Conservation (phyloP, 108 stramenopile genomes). For the Nannochloropsis salina region DNA sequence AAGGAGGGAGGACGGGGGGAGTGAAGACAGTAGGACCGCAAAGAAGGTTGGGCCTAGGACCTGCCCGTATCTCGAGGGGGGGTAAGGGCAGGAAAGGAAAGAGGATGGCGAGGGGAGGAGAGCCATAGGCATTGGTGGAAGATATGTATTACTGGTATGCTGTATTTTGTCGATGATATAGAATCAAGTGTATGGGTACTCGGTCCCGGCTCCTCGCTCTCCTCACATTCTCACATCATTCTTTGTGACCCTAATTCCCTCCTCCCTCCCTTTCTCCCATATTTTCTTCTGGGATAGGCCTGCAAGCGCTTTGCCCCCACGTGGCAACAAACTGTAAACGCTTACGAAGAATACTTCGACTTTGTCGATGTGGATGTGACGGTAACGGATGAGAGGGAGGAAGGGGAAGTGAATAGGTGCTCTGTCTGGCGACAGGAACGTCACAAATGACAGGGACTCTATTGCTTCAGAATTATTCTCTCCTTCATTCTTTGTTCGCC, state of each 20-base stretch:
- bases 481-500: too few species aligned
- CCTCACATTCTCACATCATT: background rate
- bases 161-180: background rate
- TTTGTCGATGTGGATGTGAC: background rate
- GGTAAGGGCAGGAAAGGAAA: background rate
- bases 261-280: background rate
- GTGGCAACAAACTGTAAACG: background rate
- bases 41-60: background rate
- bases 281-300: background rate
- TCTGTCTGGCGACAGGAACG: background rate
- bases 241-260: background rate
- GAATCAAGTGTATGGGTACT: background rate
- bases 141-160: background rate
- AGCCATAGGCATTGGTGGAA: background rate
- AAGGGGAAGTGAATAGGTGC: background rate
- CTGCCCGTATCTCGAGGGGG: background rate
- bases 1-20: too few species aligned
- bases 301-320: background rate
- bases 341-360: background rate
- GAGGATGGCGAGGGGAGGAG: background rate
- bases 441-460: too few species aligned
- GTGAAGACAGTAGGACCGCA: too few species aligned
- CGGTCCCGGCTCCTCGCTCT: background rate
- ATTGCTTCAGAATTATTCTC: too few species aligned
- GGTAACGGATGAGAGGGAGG: background rate